Conservation (phyloP, 192 early-diverging fungal genomes). For the Chytriomyces confervae region DNA sequence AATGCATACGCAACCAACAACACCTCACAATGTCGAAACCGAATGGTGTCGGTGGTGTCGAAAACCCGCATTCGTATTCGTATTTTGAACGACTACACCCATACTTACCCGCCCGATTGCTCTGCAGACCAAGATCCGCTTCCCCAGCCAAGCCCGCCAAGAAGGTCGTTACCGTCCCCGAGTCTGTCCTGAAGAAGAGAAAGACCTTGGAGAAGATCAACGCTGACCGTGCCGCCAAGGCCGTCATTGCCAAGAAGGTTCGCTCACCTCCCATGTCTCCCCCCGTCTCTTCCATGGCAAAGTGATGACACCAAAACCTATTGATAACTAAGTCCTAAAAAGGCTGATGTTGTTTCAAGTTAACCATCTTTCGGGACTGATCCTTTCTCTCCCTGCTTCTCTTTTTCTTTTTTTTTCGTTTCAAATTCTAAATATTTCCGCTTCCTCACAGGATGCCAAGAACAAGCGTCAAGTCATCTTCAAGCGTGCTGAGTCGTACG, state of each 20-base stretch:
- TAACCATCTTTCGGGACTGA: constrained; percentile 78
- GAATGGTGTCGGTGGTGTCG: neutral
- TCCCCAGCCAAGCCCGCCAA: constrained; percentile 20
- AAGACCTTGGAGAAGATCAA: constrained; percentile 66
- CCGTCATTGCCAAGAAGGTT: constrained; percentile 56
- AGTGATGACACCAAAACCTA: constrained; percentile 43
- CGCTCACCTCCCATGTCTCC: neutral
- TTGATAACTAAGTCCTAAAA: constrained; percentile 41
- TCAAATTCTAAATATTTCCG: neutral
- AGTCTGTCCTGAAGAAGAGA: constrained; percentile 71
- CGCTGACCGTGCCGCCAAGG: constrained; percentile 60
- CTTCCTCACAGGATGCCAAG: constrained; percentile 45
- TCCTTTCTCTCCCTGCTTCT: constrained; percentile 4
- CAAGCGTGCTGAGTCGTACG: constrained; percentile 99
- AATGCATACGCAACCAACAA: too few species aligned
- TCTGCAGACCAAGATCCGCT: neutral
- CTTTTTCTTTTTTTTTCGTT: constrained; percentile 16
- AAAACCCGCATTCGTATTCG: neutral
- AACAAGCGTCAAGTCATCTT: constrained; percentile 94
- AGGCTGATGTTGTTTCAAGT: constrained; percentile 56
- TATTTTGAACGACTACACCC: neutral
- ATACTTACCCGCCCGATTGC: neutral
- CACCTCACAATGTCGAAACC: too few species aligned
- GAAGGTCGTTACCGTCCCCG: constrained; percentile 58
- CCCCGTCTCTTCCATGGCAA: neutral